Conservation (phyloP, 1,284 basidiomycete species). For the Uromyces viciae-fabae region DNA sequence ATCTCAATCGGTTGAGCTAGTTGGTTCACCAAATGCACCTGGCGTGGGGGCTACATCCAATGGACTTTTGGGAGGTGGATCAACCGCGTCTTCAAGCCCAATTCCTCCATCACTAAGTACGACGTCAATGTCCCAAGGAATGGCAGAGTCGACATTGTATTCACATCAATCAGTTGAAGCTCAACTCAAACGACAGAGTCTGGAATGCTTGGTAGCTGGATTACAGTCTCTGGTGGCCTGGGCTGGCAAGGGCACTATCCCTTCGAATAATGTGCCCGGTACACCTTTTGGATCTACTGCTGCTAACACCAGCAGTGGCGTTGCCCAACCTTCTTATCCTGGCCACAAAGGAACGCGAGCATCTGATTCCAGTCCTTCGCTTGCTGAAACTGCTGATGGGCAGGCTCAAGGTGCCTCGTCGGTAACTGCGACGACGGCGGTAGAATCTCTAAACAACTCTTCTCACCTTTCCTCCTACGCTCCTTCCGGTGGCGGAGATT, state of each 20-base stretch:
- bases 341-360: constrained; percentile 19
- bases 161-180: constrained; percentile 68
- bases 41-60: neutral
- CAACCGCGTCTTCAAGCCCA: constrained; percentile 52
- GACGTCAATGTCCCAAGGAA: constrained; percentile 60
- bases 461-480: constrained; percentile 58
- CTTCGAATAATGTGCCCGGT: constrained; percentile 48
- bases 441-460: neutral
- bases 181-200: constrained; percentile 77
- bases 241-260: constrained; percentile 59
- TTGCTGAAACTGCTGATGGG: constrained; percentile 46
- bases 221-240: constrained; percentile 82
- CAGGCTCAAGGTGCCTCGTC: constrained; percentile 50
- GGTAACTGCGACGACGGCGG: constrained; percentile 32
- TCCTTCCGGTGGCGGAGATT: constrained; percentile 62
- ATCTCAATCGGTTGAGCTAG: constrained; percentile 43
- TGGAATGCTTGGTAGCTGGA: constrained; percentile 83
- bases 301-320: no score
- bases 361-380: constrained; percentile 9
- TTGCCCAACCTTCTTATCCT: constrained; percentile 48
- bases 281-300: constrained; percentile 53
- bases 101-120: constrained; percentile 67
- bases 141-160: constrained; percentile 48
- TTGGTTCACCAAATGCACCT: constrained; percentile 39
- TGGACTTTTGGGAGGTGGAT: neutral